Conservation (phyloP, 371 early-diverging fungal species). For the Haplosporangium sp. region DNA sequence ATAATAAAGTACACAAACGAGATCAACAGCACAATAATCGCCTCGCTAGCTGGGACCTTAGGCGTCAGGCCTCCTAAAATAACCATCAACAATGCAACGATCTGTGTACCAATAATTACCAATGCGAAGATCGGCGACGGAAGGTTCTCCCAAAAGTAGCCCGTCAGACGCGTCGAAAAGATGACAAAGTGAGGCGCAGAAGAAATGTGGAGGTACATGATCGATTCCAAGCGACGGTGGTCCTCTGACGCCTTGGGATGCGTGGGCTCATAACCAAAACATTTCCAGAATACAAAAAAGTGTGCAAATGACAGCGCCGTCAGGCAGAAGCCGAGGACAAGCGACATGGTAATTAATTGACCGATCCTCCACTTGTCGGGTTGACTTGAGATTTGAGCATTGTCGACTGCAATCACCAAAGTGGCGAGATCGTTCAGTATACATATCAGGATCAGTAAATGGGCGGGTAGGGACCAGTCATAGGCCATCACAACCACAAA, state of each 20-base stretch:
- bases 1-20: conserved; percentile 74
- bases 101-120: conserved; percentile 90
- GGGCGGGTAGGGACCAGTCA: conserved; percentile 76
- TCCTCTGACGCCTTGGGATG: conserved; percentile 6
- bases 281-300: conserved; percentile 67
- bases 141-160: conserved; percentile 88
- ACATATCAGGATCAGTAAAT: conserved; percentile 81
- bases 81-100: conserved; percentile 90
- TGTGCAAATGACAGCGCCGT: conserved; percentile 78
- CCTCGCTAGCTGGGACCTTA: conserved; percentile 65
- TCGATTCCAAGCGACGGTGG: conserved; percentile 64
- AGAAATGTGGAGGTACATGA: conserved; percentile 90
- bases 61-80: conserved; percentile 76
- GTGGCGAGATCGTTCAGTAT: conserved; percentile 88
- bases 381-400: conserved; percentile 78
- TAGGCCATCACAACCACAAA: conserved; percentile 78
- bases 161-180: conserved; percentile 93
- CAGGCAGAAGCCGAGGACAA: conserved; percentile 73
- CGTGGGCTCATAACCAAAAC: conserved; percentile 38
- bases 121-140: conserved; percentile 84
- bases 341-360: conserved; percentile 81
- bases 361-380: conserved; percentile 93
- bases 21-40: conserved; percentile 58
- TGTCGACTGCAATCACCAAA: conserved; percentile 87
- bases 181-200: conserved; percentile 96